phyloP scores from a whole-genome alignment of 371 early-diverging fungal species.

The Circinella minor region DNA sequence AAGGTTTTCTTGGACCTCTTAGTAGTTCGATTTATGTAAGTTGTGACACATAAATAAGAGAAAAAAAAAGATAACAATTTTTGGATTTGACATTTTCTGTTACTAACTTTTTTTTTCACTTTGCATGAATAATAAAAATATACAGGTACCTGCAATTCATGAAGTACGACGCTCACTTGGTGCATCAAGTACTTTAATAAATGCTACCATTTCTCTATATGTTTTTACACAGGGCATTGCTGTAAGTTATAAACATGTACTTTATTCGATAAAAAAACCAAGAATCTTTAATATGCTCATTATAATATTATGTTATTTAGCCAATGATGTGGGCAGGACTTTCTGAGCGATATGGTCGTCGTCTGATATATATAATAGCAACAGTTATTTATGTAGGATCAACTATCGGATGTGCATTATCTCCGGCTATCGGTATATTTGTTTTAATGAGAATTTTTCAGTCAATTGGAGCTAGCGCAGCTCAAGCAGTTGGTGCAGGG shows the following conservation, averaged over 20 bases:
- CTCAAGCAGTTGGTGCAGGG: slow-evolving; percentile 77
- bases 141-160: slow-evolving; percentile 49
- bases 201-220: slow-evolving; percentile 50
- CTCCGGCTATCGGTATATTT: slow-evolving; percentile 57
- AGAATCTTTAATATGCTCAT: too few relatives aligned
- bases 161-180: slow-evolving; percentile 39
- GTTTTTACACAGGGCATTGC: slow-evolving; percentile 47
- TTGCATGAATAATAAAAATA: slow-evolving; percentile 3
- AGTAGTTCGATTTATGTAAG: slow-evolving; percentile 54
- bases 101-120: background rate
- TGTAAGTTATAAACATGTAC: slow-evolving; percentile 19
- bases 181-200: slow-evolving; percentile 39
- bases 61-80: too few relatives aligned
- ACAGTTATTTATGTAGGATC: slow-evolving; percentile 60
- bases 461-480: slow-evolving; percentile 73
- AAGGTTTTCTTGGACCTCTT: slow-evolving; percentile 55
- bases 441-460: slow-evolving; percentile 70
- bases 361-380: slow-evolving; percentile 64
- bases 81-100: background rate
- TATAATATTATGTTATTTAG: slow-evolving; percentile 17
- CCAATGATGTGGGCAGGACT: slow-evolving; percentile 74
- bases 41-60: background rate
- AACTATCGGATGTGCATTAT: slow-evolving; percentile 69
- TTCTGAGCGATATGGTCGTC: slow-evolving; percentile 70
- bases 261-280: background rate